A percentile compares a stretch with the other conserved stretches of the same genome.
Evolutionary conservation across 805 yeast species (phyloP).

Genomic region (Cyberlindnera euphorbiae): DNA sequence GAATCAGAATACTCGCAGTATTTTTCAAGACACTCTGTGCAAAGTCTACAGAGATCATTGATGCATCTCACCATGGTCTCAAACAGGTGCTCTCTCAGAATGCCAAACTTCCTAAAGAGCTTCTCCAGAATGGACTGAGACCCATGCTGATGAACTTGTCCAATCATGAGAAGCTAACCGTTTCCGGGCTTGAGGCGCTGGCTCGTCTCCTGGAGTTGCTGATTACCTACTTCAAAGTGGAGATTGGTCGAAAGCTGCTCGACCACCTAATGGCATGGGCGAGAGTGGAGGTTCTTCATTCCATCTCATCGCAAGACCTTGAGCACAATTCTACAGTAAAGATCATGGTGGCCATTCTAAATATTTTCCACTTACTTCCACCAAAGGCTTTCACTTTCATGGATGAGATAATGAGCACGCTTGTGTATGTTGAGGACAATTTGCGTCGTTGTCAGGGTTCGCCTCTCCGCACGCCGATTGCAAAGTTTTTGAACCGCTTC

Average conservation of each 20-base stretch:
- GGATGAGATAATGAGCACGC: conserved; percentile 76
- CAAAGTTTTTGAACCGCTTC: conserved; percentile 79
- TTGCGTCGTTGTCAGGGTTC: conserved; percentile 80
- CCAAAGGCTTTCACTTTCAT: conserved; percentile 88
- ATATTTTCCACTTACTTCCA: conserved; percentile 88
- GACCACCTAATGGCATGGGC: conserved; percentile 98
- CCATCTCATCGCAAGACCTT: conserved; percentile 74
- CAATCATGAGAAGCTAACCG: conserved; percentile 86
- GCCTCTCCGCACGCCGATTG: conserved; percentile 89
- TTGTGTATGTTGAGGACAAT: conserved; percentile 74
- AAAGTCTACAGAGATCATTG: conserved; percentile 78
- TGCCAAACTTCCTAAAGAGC: conserved; percentile 86
- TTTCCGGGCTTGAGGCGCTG: conserved; percentile 84
- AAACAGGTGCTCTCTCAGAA: conserved; percentile 79
- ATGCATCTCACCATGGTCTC: conserved; percentile 89
- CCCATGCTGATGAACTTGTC: conserved; percentile 95
- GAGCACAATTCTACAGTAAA: conserved; percentile 77
- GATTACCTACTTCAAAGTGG: conserved; percentile 92
- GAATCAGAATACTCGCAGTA: conserved; percentile 85
- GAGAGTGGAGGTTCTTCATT: conserved; percentile 69
- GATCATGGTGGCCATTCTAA: conserved; percentile 83
- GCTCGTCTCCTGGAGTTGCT: conserved; percentile 81
- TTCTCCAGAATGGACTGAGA: conserved; percentile 89
- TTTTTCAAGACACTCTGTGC: conserved; percentile 91
- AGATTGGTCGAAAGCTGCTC: conserved; percentile 86